Evolutionary conservation across 2,329 filamentous ascomycete genomes (phyloP), one percentile per base, ranked within the genome.

Genomic region (Aspergillus sclerotialis): DNA sequence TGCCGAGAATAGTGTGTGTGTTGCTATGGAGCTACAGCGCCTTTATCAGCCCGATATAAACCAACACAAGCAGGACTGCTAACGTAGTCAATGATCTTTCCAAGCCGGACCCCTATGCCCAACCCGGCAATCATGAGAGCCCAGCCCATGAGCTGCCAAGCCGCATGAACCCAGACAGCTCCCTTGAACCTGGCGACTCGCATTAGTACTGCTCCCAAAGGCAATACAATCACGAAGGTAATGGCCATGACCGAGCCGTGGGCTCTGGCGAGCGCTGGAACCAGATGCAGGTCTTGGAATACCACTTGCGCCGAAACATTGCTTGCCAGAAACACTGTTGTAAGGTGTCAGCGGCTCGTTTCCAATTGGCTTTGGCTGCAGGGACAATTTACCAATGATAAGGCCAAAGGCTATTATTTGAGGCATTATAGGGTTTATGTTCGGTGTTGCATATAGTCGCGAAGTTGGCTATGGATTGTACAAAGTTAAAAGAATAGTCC

Each of bases 81-180:
- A 32, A 55, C 37, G 32, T 35, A 27, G 27, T 44, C 36, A 25
- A 49, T 34, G 17, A 50, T 49, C 23, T 41, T 45, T 12, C 46
- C 51, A 25, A 58, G 42, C 30, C 51, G 52, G 18, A 56, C 49
- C 18, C 54, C 53, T 27, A 48, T 45, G 5, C 44, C 54, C 7
- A 49, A 38, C 2, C 52, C 55, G 16, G 41, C 50, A n/a, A 55
- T 41, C 42, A 49, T 53, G 29, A 57, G 40, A 23, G 43, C 32
- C 26, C 45, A 54, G 24, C 49, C 46, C 18, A 55, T 12, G 4
- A 55, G 30, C 29, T 58, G 53, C 12, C 43, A 45, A 12, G 42
- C 28, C 13, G 44, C 48, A 39, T 57, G 53, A 15, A 54, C 41
- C 21, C 37, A 43, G 9, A 54, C 26, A 3, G 39, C 39, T 3